phyloP scores from a whole-genome alignment of 768 basidiomycete species.

The Kwoniella mangroviensis region DNA sequence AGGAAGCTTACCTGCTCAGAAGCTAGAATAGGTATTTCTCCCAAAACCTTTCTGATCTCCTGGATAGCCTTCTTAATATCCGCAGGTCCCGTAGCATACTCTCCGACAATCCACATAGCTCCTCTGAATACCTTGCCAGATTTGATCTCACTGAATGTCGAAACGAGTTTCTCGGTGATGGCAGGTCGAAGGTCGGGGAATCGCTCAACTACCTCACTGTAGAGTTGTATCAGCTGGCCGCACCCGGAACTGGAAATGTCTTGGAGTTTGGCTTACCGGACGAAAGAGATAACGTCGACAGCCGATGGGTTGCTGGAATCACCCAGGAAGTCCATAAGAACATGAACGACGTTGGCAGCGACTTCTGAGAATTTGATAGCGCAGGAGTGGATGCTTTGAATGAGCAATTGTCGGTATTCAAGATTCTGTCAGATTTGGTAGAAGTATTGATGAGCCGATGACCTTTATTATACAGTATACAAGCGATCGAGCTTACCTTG shows the following conservation, averaged over 20 bases:
- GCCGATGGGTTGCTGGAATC: conserved; percentile 95
- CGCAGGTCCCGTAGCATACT: conserved; percentile 68
- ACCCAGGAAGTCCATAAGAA: conserved; percentile 66
- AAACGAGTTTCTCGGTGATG: conserved; percentile 82
- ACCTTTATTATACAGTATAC: background rate
- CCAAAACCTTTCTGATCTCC: conserved; percentile 81
- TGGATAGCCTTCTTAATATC: conserved; percentile 76
- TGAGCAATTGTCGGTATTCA: conserved; percentile 93
- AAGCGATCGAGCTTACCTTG: conserved; percentile 66
- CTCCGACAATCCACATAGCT: conserved; percentile 96
- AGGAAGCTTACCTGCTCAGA: conserved; percentile 70
- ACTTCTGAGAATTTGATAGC: conserved; percentile 97
- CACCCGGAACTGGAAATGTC: background rate
- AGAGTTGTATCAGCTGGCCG: conserved; percentile 13
- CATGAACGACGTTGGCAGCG: conserved; percentile 89
- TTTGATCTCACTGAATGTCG: conserved; percentile 82
- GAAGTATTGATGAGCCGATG: background rate
- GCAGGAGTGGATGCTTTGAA: conserved; percentile 94
- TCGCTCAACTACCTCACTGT: conserved; percentile 92
- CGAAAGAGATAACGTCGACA: conserved; percentile 88
- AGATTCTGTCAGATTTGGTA: conserved; percentile 65
- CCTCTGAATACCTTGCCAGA: conserved; percentile 97
- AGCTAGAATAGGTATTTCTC: conserved; percentile 96
- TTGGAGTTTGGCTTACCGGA: conserved; percentile 63
- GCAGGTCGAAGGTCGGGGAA: conserved; percentile 83